phyloP scores from a whole-genome alignment of 1,139 yeast species.

The Nakaseomyces sp. region DNA sequence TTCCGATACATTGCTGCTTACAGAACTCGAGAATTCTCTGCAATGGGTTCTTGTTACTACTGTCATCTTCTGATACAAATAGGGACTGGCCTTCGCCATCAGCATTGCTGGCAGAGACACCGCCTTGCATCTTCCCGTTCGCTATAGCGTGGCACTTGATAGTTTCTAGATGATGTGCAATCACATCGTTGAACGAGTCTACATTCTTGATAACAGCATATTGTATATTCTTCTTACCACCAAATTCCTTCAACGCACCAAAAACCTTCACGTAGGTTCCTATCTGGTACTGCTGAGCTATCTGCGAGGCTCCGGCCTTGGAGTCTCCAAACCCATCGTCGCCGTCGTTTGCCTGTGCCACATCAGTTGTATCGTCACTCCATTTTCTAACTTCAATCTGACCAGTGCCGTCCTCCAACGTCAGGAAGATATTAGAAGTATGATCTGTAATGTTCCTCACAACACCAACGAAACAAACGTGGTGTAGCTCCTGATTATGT shows the following conservation, averaged over 20 bases:
- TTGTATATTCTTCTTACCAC: slow-evolving; percentile 57
- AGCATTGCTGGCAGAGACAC: slow-evolving; percentile 10
- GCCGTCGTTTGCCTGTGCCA: slow-evolving; percentile 31
- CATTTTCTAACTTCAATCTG: slow-evolving; percentile 61
- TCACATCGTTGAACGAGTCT: slow-evolving; percentile 62
- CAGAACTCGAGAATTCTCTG: slow-evolving; percentile 44
- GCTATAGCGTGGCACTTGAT: slow-evolving; percentile 51
- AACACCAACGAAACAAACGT: slow-evolving; percentile 58
- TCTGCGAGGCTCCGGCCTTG: slow-evolving; percentile 29
- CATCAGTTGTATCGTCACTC: slow-evolving; percentile 44
- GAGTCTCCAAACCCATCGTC: slow-evolving; percentile 15
- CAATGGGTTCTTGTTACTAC: slow-evolving; percentile 30
- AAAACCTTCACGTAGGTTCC: slow-evolving; percentile 59
- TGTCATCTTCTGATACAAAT: slow-evolving; percentile 40
- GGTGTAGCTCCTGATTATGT: slow-evolving; percentile 53
- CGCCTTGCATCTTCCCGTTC: slow-evolving; percentile 21
- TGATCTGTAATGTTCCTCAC: slow-evolving; percentile 51
- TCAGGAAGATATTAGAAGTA: slow-evolving; percentile 44
- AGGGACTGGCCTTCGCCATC: slow-evolving; percentile 32
- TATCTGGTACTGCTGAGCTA: slow-evolving; percentile 29
- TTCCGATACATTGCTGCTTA: slow-evolving; percentile 36
- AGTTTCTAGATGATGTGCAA: slow-evolving; percentile 70
- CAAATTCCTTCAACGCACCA: slow-evolving; percentile 66
- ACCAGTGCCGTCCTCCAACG: slow-evolving; percentile 83
- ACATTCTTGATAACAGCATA: slow-evolving; percentile 54